Base-by-base conservation (phyloP, 1,139 yeast genomes). In the Scheffersomyces segobiensis region DNA sequence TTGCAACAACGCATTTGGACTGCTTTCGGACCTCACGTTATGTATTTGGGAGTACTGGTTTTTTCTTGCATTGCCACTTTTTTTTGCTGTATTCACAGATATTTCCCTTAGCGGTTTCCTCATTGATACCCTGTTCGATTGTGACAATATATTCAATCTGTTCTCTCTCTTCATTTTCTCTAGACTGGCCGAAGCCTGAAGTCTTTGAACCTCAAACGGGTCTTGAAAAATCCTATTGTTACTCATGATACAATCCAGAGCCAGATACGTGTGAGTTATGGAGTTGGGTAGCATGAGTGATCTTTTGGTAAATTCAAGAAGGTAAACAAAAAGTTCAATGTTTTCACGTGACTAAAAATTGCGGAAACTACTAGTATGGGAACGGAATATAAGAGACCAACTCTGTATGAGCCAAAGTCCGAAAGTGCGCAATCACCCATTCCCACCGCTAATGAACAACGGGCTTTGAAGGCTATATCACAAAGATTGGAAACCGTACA, bases 131-230 rank as follows among this genome's bases (percentile, higher is more conserved):
- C 42, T 32, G 42, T 32, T 32, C 12, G 42, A 32, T 32, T 32
- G 42, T 48, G 50, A 21, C 18, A 19, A 21, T 12, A 57, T 49
- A 24, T 59, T 61, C 42, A 60, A 53, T n/a, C 65, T 54, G 24
- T 57, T 59, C 50, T 65, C 65, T 53, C 22, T 50, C 49, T 59
- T 62, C 71, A 66, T 63, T 12, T 65, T 62, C 50, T 64, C 60
- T 18, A 65, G n/a, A 53, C 62, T 66, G 10, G 63, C 64, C 50
- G 63, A 65, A 10, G 62, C 52, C 49, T 65, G 66, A 10, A 56
- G 54, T 52, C 57, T 59, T 52, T 62, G 62, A 32, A 61, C 53
- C 53, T 68, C 68, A 57, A 70, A 67, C 6, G 71, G 63, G 56
- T 70, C 72, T 10, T 49, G 42, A 32, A 32, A 6, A 48, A 7